phyloP scores from a whole-genome alignment of 2,329 filamentous ascomycete species.

The Sordariomycetes sp. region DNA sequence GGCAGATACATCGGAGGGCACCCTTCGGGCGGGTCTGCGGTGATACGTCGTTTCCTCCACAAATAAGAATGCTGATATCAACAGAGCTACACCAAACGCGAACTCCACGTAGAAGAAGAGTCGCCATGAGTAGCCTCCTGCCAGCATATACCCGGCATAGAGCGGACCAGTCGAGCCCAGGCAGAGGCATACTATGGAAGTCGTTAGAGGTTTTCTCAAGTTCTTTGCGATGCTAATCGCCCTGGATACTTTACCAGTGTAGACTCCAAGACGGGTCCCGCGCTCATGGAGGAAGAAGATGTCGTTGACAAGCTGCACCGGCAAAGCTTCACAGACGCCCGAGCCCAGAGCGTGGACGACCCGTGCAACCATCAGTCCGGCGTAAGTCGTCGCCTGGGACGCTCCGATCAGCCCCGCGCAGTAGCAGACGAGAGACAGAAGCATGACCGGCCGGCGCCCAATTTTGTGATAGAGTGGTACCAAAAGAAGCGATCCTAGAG shows the following conservation, averaged over 20 bases:
- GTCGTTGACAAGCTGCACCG: slow-evolving; percentile 29
- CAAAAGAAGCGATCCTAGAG: slow-evolving; percentile 32
- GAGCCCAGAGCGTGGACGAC: slow-evolving; percentile 25
- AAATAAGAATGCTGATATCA: slow-evolving; percentile 29
- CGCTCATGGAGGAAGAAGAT: slow-evolving; percentile 32
- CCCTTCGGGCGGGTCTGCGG: neutral
- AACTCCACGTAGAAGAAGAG: slow-evolving; percentile 49
- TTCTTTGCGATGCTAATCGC: no score
- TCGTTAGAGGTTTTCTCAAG: no score
- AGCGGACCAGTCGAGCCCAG: slow-evolving; percentile 41
- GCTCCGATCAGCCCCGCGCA: slow-evolving; percentile 24
- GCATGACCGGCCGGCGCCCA: slow-evolving; percentile 28
- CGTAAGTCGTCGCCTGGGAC: slow-evolving; percentile 20
- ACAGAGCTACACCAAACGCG: slow-evolving; percentile 24
- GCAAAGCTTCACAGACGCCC: slow-evolving; percentile 28
- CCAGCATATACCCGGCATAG: slow-evolving; percentile 48
- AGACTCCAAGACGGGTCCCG: slow-evolving; percentile 43
- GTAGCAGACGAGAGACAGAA: slow-evolving; percentile 23
- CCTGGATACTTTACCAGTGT: slow-evolving; percentile 27
- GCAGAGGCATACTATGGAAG: slow-evolving; percentile 32
- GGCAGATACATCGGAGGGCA: neutral
- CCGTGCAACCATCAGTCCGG: slow-evolving; percentile 23
- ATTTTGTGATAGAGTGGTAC: slow-evolving; percentile 42
- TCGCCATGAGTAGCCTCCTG: slow-evolving; percentile 42
- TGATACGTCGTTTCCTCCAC: slow-evolving; percentile 41